phyloP scores from a whole-genome alignment of 805 yeast genomes.

The Clavispora carvajalis region DNA sequence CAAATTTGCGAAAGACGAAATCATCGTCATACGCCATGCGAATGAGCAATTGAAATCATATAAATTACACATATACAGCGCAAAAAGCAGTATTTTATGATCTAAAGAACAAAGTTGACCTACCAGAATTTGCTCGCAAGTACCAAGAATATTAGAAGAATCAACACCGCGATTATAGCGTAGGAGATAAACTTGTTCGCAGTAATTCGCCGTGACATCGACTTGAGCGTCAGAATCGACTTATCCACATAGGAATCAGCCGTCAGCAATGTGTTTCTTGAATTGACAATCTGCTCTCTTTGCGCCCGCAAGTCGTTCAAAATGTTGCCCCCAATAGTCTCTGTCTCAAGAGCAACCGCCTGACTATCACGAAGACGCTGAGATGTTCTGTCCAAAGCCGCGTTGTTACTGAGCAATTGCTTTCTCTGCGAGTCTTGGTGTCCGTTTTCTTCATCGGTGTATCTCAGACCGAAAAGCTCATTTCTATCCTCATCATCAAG shows the following conservation, averaged over 20 bases:
- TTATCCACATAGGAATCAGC: constrained; percentile 93
- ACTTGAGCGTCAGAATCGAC: constrained; percentile 75
- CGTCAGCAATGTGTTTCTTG: constrained; percentile 79
- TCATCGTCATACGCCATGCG: too few species aligned
- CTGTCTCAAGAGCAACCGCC: constrained; percentile 88
- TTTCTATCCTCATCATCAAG: constrained; percentile 69
- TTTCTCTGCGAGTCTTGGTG: constrained; percentile 64
- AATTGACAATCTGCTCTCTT: constrained; percentile 83
- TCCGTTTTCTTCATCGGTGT: constrained; percentile 29
- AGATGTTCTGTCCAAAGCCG: constrained; percentile 74
- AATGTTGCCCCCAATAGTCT: constrained; percentile 84
- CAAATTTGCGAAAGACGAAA: too few species aligned
- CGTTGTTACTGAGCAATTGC: constrained; percentile 70
- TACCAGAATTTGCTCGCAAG: constrained; percentile 76
- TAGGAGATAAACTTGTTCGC: constrained; percentile 87
- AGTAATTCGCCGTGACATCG: constrained; percentile 90
- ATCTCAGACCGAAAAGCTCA: constrained; percentile 59
- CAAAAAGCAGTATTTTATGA: neutral
- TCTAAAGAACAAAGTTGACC: neutral
- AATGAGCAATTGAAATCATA: too few species aligned
- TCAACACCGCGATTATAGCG: constrained; percentile 84
- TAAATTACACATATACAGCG: too few species aligned
- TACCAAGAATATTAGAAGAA: constrained; percentile 75
- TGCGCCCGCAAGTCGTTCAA: constrained; percentile 86
- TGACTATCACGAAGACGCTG: constrained; percentile 85